Base-by-base conservation (phyloP, 148 eudicot species). In the Cornus suecica region DNA sequence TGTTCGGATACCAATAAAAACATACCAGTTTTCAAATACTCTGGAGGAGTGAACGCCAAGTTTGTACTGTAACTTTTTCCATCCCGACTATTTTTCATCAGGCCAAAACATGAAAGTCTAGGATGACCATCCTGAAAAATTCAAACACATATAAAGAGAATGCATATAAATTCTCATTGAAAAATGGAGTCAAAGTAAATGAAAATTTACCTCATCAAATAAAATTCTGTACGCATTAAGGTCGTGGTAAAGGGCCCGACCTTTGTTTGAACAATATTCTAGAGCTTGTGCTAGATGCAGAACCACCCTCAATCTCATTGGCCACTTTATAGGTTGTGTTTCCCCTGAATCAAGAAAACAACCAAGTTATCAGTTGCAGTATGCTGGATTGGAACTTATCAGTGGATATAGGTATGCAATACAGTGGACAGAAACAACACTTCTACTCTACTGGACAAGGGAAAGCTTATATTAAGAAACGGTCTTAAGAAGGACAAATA, bases 1-100 rank as follows among this genome's bases (percentile, higher is more conserved):
- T 60, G 2, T 16, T 29, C 11, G 48, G 68, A 62, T 45, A 23
- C 28, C 51, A 6, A 28, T 62, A 2, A 26, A 27, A 10, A 71
- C 79, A 64, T 80, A 88, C 93, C 93, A 65, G 87, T 90, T 83
- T 87, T 85, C 78, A 86, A 71, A 79, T 88, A 90, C 81, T 90
- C 94, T 0, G 94, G 94, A 78, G 94, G 94, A 41, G 89, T 85
- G 66, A 90, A 90, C 74, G 91, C 90, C n/a, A 90, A 84, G 71
- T 90, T 90, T 23, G 91, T 90, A 74, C 90, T 90, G 61, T 90
- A 90, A 76, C 88, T 88, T 80, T 90, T 90, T 18, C 90, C 94
- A 75, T 90, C 91, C 75, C 90, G 78, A 66, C 94, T 90, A 78
- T 87, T 87, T 73, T 88, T 90, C 92, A 90, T 90, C 85, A 88